Conservation (phyloP, 176 grass and related monocot species). For the Cocos nucifera region DNA sequence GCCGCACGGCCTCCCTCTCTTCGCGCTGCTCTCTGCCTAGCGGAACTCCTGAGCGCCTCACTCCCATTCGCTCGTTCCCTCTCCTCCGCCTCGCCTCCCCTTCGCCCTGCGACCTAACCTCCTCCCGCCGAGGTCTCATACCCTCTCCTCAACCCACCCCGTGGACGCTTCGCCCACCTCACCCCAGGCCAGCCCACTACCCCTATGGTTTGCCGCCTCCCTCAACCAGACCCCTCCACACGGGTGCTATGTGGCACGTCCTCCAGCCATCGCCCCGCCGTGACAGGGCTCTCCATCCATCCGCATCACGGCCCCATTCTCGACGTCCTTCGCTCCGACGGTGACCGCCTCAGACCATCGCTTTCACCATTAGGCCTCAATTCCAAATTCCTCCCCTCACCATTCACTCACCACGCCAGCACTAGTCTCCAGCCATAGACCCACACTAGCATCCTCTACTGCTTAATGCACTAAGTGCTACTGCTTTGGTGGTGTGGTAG, state of each 20-base stretch:
- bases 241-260: too few species aligned
- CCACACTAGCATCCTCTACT: too few species aligned
- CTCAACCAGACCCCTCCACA: too few species aligned
- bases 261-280: too few species aligned
- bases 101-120: not conserved
- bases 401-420: constrained; percentile 27
- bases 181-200: too few species aligned
- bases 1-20: constrained; percentile 2
- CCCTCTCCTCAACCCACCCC: constrained; percentile 93
- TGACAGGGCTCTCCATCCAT: too few species aligned
- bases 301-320: constrained; percentile 65
- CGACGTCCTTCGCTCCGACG: constrained; percentile 68
- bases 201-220: too few species aligned
- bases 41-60: too few species aligned
- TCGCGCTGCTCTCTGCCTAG: too few species aligned
- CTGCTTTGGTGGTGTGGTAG: too few species aligned
- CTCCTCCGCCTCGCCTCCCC: constrained; percentile 59
- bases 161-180: constrained; percentile 87
- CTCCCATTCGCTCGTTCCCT: constrained; percentile 10
- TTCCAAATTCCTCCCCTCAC: constrained; percentile 77
- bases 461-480: too few species aligned
- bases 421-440: not conserved
- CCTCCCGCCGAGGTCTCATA: constrained; percentile 28
- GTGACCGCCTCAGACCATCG: too few species aligned
- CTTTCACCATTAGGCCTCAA: constrained; percentile 65